These are phyloP conservation scores for Yarrowia hollandica DNA, from an alignment of 805 yeast genomes.

Conservation along the genomic window DNA sequence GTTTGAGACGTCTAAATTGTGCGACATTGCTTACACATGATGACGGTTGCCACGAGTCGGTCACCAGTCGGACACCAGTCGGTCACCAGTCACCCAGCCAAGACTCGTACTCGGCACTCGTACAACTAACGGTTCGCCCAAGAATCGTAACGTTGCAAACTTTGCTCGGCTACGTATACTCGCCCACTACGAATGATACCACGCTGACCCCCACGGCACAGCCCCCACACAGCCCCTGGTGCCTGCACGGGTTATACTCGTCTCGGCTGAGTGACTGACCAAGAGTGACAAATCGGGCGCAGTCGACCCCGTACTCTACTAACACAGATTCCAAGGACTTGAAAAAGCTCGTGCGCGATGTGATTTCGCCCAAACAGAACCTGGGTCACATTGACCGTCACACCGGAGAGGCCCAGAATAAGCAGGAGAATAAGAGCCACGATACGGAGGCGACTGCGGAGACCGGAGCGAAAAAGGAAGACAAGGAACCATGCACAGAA, in stretches of 20 bases:
- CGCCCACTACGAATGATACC: too few species aligned
- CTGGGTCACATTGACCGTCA: conserved; percentile 66
- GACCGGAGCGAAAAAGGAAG: too few species aligned
- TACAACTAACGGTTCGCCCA: too few species aligned
- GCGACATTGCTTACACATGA: too few species aligned
- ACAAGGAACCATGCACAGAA: not conserved
- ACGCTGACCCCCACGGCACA: not conserved
- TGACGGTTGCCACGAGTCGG: too few species aligned
- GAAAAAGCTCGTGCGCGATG: conserved; percentile 64
- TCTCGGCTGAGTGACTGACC: not conserved
- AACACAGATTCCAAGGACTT: conserved; percentile 65
- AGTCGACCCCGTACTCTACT: not conserved
- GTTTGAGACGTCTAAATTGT: too few species aligned
- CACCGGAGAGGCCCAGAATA: not conserved
- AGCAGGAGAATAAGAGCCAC: not conserved
- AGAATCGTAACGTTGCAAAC: too few species aligned
- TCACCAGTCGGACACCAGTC: too few species aligned
- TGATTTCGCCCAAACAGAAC: conserved; percentile 52
- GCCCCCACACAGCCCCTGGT: conserved; percentile 22
- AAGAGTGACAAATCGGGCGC: not conserved
- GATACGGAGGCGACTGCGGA: not conserved
- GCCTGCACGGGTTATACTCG: not conserved
- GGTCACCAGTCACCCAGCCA: too few species aligned
- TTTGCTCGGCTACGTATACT: too few species aligned
- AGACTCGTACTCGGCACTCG: too few species aligned